These are phyloP conservation scores for Bipolaris zeicola DNA, from an alignment of 2,329 filamentous ascomycete genomes.

Conservation along the genomic window DNA sequence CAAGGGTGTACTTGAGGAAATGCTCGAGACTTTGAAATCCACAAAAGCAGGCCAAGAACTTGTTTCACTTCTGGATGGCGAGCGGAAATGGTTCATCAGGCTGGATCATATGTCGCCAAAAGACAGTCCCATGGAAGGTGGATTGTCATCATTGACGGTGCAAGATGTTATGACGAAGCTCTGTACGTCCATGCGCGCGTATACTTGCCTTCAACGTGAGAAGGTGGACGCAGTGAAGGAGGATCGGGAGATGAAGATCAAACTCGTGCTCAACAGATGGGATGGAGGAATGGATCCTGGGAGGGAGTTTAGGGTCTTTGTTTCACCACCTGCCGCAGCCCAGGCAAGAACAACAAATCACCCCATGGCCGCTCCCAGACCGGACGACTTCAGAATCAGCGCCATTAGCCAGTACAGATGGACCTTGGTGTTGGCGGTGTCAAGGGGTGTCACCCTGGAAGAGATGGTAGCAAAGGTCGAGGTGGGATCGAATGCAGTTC, in stretches of 20 bases:
- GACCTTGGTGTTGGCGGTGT: conserved; percentile 6
- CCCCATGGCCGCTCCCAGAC: no score
- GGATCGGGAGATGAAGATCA: conserved; percentile 20
- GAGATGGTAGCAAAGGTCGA: conserved; percentile 4
- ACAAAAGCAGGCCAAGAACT: conserved; percentile 8
- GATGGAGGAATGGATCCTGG: conserved; percentile 47
- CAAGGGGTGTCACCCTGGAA: background rate
- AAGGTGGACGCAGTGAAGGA: conserved; percentile 26
- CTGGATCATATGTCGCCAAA: conserved; percentile 54
- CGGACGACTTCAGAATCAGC: conserved; percentile 6
- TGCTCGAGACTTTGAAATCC: conserved; percentile 3
- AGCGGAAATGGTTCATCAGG: conserved; percentile 46
- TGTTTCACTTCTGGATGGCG: conserved; percentile 9
- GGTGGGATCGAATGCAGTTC: background rate
- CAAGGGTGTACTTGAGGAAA: background rate
- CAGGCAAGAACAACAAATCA: background rate
- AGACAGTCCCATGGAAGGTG: conserved; percentile 32
- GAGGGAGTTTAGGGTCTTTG: conserved; percentile 54
- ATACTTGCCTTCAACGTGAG: conserved; percentile 38
- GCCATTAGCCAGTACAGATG: conserved; percentile 24
- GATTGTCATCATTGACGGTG: conserved; percentile 2
- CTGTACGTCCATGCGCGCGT: conserved; percentile 48
- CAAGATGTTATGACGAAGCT: conserved; percentile 34
- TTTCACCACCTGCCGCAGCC: conserved; percentile 40
- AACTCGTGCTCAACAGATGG: conserved; percentile 52